These are phyloP conservation scores for Penicillium sp. DNA, from an alignment of 2,329 filamentous ascomycete species.

Conservation along the genomic window DNA sequence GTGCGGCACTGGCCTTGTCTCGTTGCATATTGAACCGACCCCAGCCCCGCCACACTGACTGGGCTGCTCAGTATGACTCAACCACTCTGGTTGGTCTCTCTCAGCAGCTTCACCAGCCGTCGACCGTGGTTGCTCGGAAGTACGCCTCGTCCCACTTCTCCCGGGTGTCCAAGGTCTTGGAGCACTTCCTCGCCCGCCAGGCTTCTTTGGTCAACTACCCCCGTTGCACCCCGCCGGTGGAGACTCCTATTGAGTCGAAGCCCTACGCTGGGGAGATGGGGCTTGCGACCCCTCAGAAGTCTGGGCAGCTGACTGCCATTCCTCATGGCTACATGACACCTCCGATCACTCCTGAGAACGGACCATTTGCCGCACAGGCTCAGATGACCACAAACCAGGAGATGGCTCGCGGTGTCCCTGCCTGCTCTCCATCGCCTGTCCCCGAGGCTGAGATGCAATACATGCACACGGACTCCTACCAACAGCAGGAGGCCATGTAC, in stretches of 20 bases:
- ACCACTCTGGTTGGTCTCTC: constrained; percentile 63
- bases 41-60: constrained; percentile 75
- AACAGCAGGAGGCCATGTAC: constrained; percentile 40
- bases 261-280: constrained; percentile 47
- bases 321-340: constrained; percentile 53
- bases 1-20: constrained; percentile 81
- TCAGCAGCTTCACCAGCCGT: constrained; percentile 68
- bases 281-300: constrained; percentile 49
- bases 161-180: constrained; percentile 65
- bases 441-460: constrained; percentile 44
- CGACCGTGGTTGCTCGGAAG: constrained; percentile 68
- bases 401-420: constrained; percentile 34
- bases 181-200: constrained; percentile 68
- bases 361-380: constrained; percentile 42
- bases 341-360: constrained; percentile 52
- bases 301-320: constrained; percentile 38
- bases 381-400: constrained; percentile 36
- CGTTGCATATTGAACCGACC: constrained; percentile 81
- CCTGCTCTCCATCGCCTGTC: constrained; percentile 45
- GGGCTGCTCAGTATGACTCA: constrained; percentile 62
- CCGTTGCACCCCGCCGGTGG: constrained; percentile 47
- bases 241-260: constrained; percentile 43
- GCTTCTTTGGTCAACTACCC: constrained; percentile 56
- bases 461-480: constrained; percentile 41
- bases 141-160: constrained; percentile 69